Conservation (phyloP, 192 early-diverging fungal species). For the Coemansia sp. region DNA sequence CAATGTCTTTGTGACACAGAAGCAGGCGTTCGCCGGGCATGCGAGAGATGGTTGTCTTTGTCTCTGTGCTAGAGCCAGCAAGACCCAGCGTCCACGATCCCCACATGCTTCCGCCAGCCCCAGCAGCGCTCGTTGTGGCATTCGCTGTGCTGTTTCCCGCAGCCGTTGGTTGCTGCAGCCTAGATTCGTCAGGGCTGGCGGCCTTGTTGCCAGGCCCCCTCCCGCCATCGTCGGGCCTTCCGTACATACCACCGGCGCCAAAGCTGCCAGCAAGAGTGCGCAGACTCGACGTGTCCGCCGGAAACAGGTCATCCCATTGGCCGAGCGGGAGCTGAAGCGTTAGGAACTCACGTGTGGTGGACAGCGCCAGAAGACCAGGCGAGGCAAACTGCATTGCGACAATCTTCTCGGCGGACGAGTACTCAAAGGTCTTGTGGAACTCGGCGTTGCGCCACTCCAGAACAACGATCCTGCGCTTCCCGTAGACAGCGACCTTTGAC, state of each 20-base stretch:
- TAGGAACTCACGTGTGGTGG: constrained; percentile 51
- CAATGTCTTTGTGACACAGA: constrained; percentile 51
- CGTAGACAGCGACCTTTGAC: constrained; percentile 71
- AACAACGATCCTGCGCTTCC: constrained; percentile 68
- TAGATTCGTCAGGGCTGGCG: not conserved
- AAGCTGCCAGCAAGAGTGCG: constrained; percentile 36
- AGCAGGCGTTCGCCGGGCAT: constrained; percentile 55
- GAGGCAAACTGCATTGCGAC: constrained; percentile 77
- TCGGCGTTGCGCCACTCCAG: constrained; percentile 76
- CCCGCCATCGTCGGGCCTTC: constrained; percentile 1
- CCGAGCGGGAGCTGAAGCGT: constrained; percentile 50
- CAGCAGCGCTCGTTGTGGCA: constrained; percentile 1
- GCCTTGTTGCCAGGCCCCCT: not conserved
- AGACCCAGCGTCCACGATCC: constrained; percentile 50
- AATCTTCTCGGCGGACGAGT: constrained; percentile 67
- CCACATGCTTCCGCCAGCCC: constrained; percentile 41
- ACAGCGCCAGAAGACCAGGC: constrained; percentile 57
- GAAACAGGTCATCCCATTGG: constrained; percentile 53
- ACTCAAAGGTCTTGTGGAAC: constrained; percentile 70
- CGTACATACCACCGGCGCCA: not conserved
- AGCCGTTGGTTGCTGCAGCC: not conserved
- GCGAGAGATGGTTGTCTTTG: constrained; percentile 41
- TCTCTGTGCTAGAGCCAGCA: constrained; percentile 26
- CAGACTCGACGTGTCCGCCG: constrained; percentile 48
- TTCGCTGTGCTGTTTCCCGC: not conserved